phyloP scores from a whole-genome alignment of 495 filamentous ascomycete genomes.

The Articulospora tetracladia region DNA sequence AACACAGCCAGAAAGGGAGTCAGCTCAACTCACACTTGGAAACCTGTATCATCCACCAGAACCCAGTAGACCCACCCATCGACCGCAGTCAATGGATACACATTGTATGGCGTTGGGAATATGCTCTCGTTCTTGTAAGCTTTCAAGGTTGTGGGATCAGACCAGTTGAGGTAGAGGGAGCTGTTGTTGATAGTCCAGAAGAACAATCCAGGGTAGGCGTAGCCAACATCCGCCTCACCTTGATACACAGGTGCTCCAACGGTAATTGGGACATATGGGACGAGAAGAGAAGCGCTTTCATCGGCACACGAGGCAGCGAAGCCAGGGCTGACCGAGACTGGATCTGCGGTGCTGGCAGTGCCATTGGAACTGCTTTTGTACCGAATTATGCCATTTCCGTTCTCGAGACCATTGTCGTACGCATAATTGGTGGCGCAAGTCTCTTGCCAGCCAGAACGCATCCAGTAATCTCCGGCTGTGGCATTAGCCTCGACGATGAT shows the following conservation, averaged over 20 bases:
- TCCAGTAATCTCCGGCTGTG: background rate
- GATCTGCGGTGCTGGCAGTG: constrained; percentile 25
- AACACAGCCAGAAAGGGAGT: no score
- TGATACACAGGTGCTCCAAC: background rate
- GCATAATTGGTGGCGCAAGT: constrained; percentile 15
- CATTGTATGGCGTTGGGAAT: constrained; percentile 35
- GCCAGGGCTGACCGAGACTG: constrained; percentile 31
- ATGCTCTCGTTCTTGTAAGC: background rate
- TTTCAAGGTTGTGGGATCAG: constrained; percentile 26
- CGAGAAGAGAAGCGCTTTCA: background rate
- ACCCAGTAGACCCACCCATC: constrained; percentile 37
- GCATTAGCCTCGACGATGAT: constrained; percentile 44
- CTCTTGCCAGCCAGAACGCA: background rate
- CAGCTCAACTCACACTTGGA: background rate
- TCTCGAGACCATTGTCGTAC: constrained; percentile 23
- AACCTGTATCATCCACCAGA: background rate
- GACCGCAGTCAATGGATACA: constrained; percentile 29
- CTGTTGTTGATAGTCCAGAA: background rate
- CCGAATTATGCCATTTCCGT: constrained; percentile 36
- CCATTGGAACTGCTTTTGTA: constrained; percentile 29
- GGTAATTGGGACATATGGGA: background rate
- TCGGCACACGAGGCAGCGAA: background rate
- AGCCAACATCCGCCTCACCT: background rate
- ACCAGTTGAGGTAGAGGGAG: constrained; percentile 35
- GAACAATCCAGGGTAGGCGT: background rate